A percentile compares a stretch with the other conserved stretches of the same genome.
These are phyloP conservation scores for Penicillium expansum DNA, from an alignment of 2,329 filamentous ascomycete genomes.

Conservation along the genomic window DNA sequence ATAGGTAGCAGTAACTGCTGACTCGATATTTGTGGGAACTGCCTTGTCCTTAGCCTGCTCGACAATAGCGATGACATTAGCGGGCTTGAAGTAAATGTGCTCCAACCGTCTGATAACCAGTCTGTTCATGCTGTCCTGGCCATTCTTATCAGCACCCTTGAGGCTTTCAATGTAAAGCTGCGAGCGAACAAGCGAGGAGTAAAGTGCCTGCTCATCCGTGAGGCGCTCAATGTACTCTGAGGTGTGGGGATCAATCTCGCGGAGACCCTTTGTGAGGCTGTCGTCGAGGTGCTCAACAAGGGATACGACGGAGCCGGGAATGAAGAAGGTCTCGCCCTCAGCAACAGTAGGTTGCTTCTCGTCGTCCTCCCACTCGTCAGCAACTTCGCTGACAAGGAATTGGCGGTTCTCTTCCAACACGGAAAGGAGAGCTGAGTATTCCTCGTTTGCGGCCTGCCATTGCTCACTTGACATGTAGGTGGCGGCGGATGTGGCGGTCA, in stretches of 20 bases:
- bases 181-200: constrained; percentile 86
- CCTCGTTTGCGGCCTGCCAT: constrained; percentile 91
- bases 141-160: constrained; percentile 65
- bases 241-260: constrained; percentile 96
- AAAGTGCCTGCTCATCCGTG: constrained; percentile 83
- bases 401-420: constrained; percentile 76
- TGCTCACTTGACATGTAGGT: constrained; percentile 91
- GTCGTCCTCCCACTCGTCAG: constrained; percentile 98
- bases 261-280: constrained; percentile 93
- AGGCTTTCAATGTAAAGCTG: constrained; percentile 85
- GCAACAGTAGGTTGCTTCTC: constrained; percentile 81
- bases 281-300: constrained; percentile 94
- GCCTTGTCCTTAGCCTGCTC: constrained; percentile 93
- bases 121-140: constrained; percentile 87
- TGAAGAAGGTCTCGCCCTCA: constrained; percentile 75
- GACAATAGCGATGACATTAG: constrained; percentile 86
- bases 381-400: constrained; percentile 83
- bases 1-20: constrained; percentile 72
- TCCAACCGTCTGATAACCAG: constrained; percentile 91
- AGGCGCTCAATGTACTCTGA: constrained; percentile 97
- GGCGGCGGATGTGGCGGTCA: constrained; percentile 69
- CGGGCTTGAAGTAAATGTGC: constrained; percentile 98
- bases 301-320: constrained; percentile 91
- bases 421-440: constrained; percentile 73
- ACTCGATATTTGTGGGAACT: constrained; percentile 68